Evolutionary conservation across 163 green algal genomes (phyloP).

Genomic region (Coccomyxa subellipsoidea): DNA sequence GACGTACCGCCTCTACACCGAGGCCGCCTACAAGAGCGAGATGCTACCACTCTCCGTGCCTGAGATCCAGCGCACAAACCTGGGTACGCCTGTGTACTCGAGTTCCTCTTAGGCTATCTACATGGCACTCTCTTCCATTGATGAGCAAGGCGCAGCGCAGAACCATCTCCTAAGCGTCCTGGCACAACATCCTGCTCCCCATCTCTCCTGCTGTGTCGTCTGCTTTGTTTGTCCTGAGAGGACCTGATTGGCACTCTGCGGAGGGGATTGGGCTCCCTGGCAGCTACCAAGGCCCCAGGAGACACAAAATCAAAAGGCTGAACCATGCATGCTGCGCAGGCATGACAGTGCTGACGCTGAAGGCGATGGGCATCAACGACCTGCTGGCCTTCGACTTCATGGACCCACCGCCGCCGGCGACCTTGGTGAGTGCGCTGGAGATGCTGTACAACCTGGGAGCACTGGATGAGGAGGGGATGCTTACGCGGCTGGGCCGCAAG

Average conservation of each 20-base stretch:
- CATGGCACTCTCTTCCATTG: too few relatives aligned
- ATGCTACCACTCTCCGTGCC: slow-evolving; percentile 94
- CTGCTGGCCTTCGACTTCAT: slow-evolving; percentile 99
- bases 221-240: too few relatives aligned
- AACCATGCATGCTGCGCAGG: not conserved
- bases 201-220: too few relatives aligned
- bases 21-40: slow-evolving; percentile 94
- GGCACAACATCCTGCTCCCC: too few relatives aligned
- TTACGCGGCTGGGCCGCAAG: slow-evolving; percentile 94
- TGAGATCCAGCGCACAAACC: slow-evolving; percentile 97
- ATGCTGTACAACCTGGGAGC: slow-evolving; percentile 97
- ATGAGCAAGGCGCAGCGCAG: too few relatives aligned
- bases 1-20: slow-evolving; percentile 92
- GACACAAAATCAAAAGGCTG: too few relatives aligned
- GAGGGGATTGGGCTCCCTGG: too few relatives aligned
- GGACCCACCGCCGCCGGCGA: slow-evolving; percentile 89
- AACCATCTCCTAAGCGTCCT: too few relatives aligned
- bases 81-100: slow-evolving; percentile 78
- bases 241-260: too few relatives aligned
- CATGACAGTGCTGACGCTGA: slow-evolving; percentile 24
- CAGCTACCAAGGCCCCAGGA: too few relatives aligned
- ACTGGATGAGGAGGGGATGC: slow-evolving; percentile 94
- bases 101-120: too few relatives aligned
- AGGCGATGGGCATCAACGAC: slow-evolving; percentile 98
- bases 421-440: slow-evolving; percentile 77